A percentile compares a stretch with the other conserved stretches of the same genome.
Evolutionary conservation across 2,329 filamentous ascomycete genomes (phyloP).

Genomic region (Chaetomiaceae sp.): DNA sequence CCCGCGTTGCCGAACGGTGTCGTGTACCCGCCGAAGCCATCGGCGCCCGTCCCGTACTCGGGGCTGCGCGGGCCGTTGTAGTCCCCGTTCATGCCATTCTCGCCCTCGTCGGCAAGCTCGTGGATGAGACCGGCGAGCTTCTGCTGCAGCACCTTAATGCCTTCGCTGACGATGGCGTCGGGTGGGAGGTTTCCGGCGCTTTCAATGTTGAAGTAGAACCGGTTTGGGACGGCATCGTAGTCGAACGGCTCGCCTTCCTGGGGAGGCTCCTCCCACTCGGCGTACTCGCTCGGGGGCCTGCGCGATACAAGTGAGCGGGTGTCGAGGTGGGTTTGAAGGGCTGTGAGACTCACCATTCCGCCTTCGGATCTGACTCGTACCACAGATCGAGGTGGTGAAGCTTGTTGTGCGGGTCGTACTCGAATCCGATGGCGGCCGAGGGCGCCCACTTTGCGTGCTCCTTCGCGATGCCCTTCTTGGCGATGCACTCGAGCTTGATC

Average conservation of each 20-base stretch:
- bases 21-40: conserved; percentile 57
- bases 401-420: conserved; percentile 98
- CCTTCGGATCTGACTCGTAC: conserved; percentile 79
- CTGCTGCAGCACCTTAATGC: conserved; percentile 81
- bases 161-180: conserved; percentile 81
- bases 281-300: conserved; percentile 79
- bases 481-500: conserved; percentile 83
- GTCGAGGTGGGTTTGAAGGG: too few species aligned
- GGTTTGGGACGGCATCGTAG: conserved; percentile 77
- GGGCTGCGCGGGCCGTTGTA: conserved; percentile 64
- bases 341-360: conserved; percentile 68
- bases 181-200: conserved; percentile 83
- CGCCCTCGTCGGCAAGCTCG: conserved; percentile 47
- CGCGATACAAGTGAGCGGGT: conserved; percentile 26
- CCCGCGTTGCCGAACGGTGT: conserved; percentile 59
- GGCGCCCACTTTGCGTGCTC: conserved; percentile 98
- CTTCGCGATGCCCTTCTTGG: conserved; percentile 98
- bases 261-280: conserved; percentile 71
- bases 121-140: conserved; percentile 74
- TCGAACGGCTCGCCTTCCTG: conserved; percentile 84
- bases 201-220: conserved; percentile 94
- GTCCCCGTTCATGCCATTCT: conserved; percentile 40
- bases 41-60: conserved; percentile 57
- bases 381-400: conserved; percentile 87
- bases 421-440: conserved; percentile 86